A percentile compares a stretch with the other conserved stretches of the same genome.
Conservation (phyloP, 176 grass and related monocot genomes). For the Juncus inflexus region DNA sequence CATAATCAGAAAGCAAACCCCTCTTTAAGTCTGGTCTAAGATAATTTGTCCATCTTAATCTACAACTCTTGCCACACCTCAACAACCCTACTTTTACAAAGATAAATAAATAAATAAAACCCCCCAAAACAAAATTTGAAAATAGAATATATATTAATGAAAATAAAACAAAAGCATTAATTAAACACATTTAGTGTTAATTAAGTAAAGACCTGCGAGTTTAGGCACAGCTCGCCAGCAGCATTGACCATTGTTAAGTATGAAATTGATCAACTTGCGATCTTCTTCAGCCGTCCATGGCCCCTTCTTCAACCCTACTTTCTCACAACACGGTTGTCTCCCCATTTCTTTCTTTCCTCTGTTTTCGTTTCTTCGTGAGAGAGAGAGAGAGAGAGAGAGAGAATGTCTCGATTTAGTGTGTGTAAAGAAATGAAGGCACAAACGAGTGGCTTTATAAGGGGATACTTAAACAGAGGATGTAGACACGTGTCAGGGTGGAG, state of each 20-base stretch:
- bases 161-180: not conserved
- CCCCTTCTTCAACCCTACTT: constrained; percentile 78
- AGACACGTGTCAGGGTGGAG: constrained; percentile 14
- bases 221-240: constrained; percentile 86
- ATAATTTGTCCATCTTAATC: constrained; percentile 88
- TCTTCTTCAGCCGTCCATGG: constrained; percentile 80
- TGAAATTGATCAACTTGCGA: constrained; percentile 66
- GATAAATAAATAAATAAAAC: no score
- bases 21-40: constrained; percentile 78
- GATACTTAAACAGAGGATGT: constrained; percentile 7
- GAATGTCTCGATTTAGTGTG: constrained; percentile 24
- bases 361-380: not conserved
- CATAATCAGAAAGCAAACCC: constrained; percentile 53
- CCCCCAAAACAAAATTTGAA: no score
- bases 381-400: constrained; percentile 23
- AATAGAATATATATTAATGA: no score
- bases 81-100: constrained; percentile 39
- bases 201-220: constrained; percentile 48
- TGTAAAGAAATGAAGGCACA: constrained; percentile 26
- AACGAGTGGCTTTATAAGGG: constrained; percentile 69
- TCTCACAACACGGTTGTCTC: constrained; percentile 87
- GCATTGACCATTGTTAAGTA: constrained; percentile 57
- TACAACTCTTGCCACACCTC: constrained; percentile 90
- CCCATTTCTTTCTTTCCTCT: constrained; percentile 31
- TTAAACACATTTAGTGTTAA: not conserved